Conservation (phyloP, 2,329 filamentous ascomycete species). For the Neofusicoccum ribis region DNA sequence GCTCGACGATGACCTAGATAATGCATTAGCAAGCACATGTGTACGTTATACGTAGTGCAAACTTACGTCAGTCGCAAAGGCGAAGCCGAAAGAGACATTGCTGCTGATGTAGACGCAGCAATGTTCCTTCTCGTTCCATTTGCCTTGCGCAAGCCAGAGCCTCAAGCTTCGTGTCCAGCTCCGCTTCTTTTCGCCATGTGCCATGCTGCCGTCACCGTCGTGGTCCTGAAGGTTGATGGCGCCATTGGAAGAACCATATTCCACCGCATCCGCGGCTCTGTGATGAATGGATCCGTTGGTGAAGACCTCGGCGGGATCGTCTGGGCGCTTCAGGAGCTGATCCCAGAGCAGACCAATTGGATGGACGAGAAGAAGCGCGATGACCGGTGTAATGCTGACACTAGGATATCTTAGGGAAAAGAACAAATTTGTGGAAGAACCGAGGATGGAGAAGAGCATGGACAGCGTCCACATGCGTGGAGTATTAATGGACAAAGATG, state of each 20-base stretch:
- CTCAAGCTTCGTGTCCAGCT: conserved; percentile 51
- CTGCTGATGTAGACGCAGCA: conserved; percentile 87
- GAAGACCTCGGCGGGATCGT: conserved; percentile 58
- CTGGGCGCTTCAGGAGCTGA: conserved; percentile 61
- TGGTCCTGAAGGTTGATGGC: background rate
- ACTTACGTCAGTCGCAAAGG: conserved; percentile 76
- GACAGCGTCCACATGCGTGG: conserved; percentile 85
- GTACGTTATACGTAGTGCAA: background rate
- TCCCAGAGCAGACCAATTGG: conserved; percentile 83
- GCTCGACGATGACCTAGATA: conserved; percentile 73
- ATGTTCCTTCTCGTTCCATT: conserved; percentile 87
- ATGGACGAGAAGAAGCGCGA: conserved; percentile 81
- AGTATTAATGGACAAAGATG: conserved; percentile 77
- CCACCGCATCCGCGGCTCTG: conserved; percentile 10
- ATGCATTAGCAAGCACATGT: conserved; percentile 13
- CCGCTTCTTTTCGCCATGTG: background rate
- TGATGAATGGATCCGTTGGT: conserved; percentile 54
- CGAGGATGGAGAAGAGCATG: conserved; percentile 76
- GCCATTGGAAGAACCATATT: conserved; percentile 2
- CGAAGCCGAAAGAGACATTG: conserved; percentile 86
- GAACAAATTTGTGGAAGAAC: conserved; percentile 82
- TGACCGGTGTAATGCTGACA: conserved; percentile 85
- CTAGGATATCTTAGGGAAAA: conserved; percentile 89
- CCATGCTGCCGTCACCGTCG: background rate
- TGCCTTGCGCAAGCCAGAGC: conserved; percentile 75